Percentiles rank a stretch among this genome's conserved stretches.
Evolutionary conservation across 257 asterid species (phyloP).

Genomic region (Anisodus acutangulus): DNA sequence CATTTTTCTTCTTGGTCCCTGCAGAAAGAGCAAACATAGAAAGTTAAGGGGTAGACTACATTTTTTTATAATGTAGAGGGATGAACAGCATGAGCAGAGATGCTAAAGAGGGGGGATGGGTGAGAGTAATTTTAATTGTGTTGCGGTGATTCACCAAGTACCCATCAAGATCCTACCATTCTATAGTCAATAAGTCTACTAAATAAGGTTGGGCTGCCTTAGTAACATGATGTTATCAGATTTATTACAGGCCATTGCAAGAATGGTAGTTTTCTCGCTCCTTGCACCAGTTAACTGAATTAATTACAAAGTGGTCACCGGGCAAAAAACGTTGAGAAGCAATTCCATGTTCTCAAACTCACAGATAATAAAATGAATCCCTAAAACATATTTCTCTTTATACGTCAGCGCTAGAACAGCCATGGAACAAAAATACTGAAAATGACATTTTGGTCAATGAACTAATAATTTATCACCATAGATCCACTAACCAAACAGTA

Average conservation of each 20-base stretch:
- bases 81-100: neutral
- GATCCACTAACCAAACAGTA: slow-evolving; percentile 7
- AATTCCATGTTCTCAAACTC: slow-evolving; percentile 17
- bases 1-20: slow-evolving; percentile 69
- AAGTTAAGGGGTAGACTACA: neutral
- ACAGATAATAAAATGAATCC: neutral
- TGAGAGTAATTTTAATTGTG: neutral
- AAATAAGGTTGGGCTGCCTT: neutral
- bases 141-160: neutral
- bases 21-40: slow-evolving; percentile 37
- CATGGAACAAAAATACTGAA: neutral
- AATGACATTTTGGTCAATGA: neutral
- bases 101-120: neutral
- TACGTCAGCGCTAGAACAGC: neutral
- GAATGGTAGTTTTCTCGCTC: neutral
- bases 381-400: neutral
- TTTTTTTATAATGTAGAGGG: neutral
- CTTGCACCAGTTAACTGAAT: neutral
- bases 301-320: neutral
- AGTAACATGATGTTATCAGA: neutral
- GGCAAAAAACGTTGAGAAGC: neutral
- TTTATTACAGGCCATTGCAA: neutral
- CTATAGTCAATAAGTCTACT: neutral
- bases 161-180: slow-evolving; percentile 2
- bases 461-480: neutral